phyloP scores from a whole-genome alignment of 768 basidiomycete genomes.

The Auriscalpium orientale region DNA sequence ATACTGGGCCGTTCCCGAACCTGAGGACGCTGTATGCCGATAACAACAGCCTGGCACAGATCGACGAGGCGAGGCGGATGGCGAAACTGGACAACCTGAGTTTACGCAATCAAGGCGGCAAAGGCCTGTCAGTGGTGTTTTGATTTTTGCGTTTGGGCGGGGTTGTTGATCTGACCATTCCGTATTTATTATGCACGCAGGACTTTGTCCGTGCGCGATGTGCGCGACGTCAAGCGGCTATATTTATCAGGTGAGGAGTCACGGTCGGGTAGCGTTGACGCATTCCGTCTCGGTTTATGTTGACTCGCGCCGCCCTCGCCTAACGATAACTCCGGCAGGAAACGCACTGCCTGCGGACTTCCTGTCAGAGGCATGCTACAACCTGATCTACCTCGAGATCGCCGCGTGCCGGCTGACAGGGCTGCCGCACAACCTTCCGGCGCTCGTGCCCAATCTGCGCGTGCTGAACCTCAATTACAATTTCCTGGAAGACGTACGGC shows the following conservation, averaged over 20 bases:
- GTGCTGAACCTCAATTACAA: slow-evolving; percentile 97
- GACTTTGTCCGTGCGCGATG: slow-evolving; percentile 47
- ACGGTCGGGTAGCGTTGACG: not conserved
- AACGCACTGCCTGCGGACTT: slow-evolving; percentile 59
- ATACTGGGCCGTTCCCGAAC: slow-evolving; percentile 52
- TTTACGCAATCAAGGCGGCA: slow-evolving; percentile 79
- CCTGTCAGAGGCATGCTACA: slow-evolving; percentile 72
- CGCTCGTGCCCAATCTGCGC: slow-evolving; percentile 75
- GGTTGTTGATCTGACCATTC: not conserved
- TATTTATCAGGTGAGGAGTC: slow-evolving; percentile 79
- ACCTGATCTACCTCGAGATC: slow-evolving; percentile 86
- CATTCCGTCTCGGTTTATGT: slow-evolving; percentile 5
- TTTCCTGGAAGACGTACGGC: slow-evolving; percentile 69
- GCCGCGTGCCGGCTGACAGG: slow-evolving; percentile 75
- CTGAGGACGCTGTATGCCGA: slow-evolving; percentile 91
- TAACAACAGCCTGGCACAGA: slow-evolving; percentile 55
- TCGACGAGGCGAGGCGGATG: slow-evolving; percentile 50
- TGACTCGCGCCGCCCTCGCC: slow-evolving; percentile 15
- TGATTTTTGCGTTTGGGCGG: slow-evolving; percentile 12
- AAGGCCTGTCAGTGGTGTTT: slow-evolving; percentile 55
- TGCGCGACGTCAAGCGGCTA: slow-evolving; percentile 87
- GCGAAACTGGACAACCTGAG: slow-evolving; percentile 83
- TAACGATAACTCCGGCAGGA: slow-evolving; percentile 38
- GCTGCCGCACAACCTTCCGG: slow-evolving; percentile 63
- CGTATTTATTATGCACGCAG: slow-evolving; percentile 29